Conservation (phyloP, 2,329 filamentous ascomycete genomes). For the Alternaria tenuissima region DNA sequence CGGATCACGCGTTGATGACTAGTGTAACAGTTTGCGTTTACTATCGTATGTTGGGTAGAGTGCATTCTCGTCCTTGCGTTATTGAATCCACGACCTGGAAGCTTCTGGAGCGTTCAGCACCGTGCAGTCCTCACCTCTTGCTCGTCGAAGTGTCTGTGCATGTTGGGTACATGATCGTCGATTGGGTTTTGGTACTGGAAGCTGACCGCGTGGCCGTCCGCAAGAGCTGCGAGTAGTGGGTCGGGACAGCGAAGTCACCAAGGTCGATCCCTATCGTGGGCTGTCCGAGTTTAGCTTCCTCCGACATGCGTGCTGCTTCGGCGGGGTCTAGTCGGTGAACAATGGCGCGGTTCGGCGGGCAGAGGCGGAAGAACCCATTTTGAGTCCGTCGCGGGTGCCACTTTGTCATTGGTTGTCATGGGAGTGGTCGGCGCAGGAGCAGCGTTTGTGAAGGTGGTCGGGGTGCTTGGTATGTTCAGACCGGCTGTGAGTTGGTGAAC, state of each 20-base stretch:
- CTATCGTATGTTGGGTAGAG: neutral
- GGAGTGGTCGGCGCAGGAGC: conserved; percentile 16
- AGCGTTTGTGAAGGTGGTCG: conserved; percentile 12
- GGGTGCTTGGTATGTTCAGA: conserved; percentile 21
- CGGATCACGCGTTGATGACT: neutral
- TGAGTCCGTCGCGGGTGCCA: conserved; percentile 36
- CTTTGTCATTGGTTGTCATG: conserved; percentile 9
- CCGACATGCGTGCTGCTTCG: conserved; percentile 15
- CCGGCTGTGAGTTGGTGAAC: conserved; percentile 35
- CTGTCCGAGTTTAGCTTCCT: too few species aligned
- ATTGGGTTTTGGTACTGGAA: too few species aligned
- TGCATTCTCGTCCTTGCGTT: neutral
- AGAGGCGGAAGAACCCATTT: conserved; percentile 39
- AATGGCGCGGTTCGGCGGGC: conserved; percentile 7
- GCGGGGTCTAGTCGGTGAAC: conserved; percentile 1
- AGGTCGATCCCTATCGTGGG: too few species aligned
- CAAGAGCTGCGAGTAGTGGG: too few species aligned
- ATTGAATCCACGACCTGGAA: neutral
- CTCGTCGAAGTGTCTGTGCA: too few species aligned
- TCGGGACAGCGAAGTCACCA: too few species aligned
- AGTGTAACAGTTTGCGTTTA: neutral
- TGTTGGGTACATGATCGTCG: too few species aligned
- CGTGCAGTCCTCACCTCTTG: too few species aligned
- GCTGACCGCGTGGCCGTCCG: too few species aligned
- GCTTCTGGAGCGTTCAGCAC: neutral